phyloP scores from a whole-genome alignment of 2,329 filamentous ascomycete species.

The Fusarium begoniae region DNA sequence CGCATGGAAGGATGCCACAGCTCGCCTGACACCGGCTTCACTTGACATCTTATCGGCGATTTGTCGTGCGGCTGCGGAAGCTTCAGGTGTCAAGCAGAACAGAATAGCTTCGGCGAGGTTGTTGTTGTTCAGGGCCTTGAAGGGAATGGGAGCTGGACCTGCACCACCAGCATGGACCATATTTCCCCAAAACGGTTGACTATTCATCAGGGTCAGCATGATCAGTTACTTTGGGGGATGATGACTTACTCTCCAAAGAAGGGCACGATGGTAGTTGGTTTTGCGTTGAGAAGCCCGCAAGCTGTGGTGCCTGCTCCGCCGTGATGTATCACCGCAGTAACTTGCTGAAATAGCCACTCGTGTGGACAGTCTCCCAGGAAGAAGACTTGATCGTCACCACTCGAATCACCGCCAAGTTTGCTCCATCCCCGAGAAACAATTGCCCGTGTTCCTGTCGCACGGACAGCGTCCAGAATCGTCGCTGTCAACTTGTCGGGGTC shows the following conservation, averaged over 20 bases:
- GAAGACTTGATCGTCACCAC: slow-evolving; percentile 63
- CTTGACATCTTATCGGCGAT: slow-evolving; percentile 24
- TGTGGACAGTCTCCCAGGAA: slow-evolving; percentile 78
- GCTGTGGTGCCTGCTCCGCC: slow-evolving; percentile 79
- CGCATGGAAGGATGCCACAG: slow-evolving; percentile 35
- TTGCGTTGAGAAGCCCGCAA: slow-evolving; percentile 72
- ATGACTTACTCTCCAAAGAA: slow-evolving; percentile 67
- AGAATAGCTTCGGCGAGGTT: slow-evolving; percentile 23
- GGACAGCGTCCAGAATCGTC: slow-evolving; percentile 73
- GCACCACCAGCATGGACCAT: slow-evolving; percentile 26
- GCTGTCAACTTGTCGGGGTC: slow-evolving; percentile 71
- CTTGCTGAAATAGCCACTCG: slow-evolving; percentile 76
- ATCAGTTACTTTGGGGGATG: accelerated
- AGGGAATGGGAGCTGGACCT: slow-evolving; percentile 22
- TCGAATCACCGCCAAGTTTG: slow-evolving; percentile 67
- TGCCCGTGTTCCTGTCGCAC: slow-evolving; percentile 69
- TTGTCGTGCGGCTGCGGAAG: slow-evolving; percentile 4
- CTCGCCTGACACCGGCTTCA: slow-evolving; percentile 27
- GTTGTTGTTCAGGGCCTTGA: slow-evolving; percentile 7
- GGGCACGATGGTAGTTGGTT: slow-evolving; percentile 76
- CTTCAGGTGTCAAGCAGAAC: slow-evolving; percentile 11
- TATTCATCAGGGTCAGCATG: neutral
- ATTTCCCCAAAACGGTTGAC: slow-evolving; percentile 34
- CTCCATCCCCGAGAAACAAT: slow-evolving; percentile 79
- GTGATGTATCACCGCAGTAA: slow-evolving; percentile 73